phyloP scores from a whole-genome alignment of 345 rosid species.

The Hypericum perforatum region DNA sequence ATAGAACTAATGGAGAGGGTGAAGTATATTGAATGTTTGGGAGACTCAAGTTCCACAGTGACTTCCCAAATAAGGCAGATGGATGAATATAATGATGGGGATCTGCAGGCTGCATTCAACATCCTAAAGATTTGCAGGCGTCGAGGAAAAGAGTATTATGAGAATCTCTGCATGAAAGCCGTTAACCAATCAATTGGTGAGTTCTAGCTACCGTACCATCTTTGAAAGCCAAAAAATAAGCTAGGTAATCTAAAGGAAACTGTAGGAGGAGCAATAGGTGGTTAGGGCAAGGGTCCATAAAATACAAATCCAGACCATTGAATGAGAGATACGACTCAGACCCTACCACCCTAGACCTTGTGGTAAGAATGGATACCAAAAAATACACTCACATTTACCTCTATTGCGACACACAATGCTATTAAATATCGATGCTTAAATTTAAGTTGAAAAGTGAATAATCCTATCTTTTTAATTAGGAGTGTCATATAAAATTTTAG shows the following conservation, averaged over 20 bases:
- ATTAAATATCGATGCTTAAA: too few relatives aligned
- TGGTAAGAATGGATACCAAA: too few relatives aligned
- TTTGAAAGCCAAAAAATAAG: not conserved
- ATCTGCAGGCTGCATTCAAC: constrained; percentile 51
- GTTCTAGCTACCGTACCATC: constrained; percentile 7
- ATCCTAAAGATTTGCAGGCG: constrained; percentile 60
- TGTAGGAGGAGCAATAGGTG: not conserved
- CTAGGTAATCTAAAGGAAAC: not conserved
- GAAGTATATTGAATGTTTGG: constrained; percentile 71
- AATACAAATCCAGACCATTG: too few relatives aligned
- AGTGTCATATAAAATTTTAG: too few relatives aligned
- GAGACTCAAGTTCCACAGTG: constrained; percentile 32
- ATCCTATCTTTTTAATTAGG: too few relatives aligned
- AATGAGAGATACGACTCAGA: too few relatives aligned
- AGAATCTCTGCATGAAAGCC: constrained; percentile 95
- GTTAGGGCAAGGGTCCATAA: too few relatives aligned
- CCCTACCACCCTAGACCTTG: too few relatives aligned
- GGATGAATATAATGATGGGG: constrained; percentile 42
- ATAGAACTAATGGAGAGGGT: constrained; percentile 80
- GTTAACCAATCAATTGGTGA: constrained; percentile 91
- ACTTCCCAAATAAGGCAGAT: constrained; percentile 18
- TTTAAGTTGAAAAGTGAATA: too few relatives aligned
- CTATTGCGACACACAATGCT: too few relatives aligned
- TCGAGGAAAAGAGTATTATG: constrained; percentile 86
- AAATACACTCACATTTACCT: too few relatives aligned